Evolutionary conservation across 495 filamentous ascomycete genomes (phyloP).

Genomic region (Staphylotrichum tortipilum): DNA sequence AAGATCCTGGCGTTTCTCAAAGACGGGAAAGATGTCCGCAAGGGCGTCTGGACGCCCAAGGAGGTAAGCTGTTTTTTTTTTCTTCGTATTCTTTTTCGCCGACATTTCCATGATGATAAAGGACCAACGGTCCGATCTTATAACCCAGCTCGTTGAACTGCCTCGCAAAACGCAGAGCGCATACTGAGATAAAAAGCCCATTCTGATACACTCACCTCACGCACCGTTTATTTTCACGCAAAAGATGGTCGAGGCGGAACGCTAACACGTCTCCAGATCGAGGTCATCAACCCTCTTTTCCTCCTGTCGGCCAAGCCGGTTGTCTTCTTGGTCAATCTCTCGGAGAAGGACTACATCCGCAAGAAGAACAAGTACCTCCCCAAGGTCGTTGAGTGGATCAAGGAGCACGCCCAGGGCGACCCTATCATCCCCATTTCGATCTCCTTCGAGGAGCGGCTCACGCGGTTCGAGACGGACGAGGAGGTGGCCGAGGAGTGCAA

Average conservation of each 20-base stretch:
- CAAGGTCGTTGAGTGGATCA: conserved; percentile 89
- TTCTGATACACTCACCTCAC: conserved; percentile 32
- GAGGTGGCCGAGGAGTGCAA: conserved; percentile 84
- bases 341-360: conserved; percentile 93
- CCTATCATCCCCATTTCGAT: conserved; percentile 90
- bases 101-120: conserved; percentile 99
- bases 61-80: conserved; percentile 61
- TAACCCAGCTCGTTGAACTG: conserved; percentile 99
- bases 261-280: conserved; percentile 56
- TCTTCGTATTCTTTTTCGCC: too few species aligned
- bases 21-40: conserved; percentile 83
- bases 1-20: conserved; percentile 75
- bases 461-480: conserved; percentile 64
- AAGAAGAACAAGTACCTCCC: conserved; percentile 99
- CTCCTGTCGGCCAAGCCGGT: conserved; percentile 95
- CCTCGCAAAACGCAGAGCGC: conserved; percentile 60
- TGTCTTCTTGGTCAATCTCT: conserved; percentile 94
- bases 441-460: conserved; percentile 84
- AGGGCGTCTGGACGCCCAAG: conserved; percentile 82
- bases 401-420: conserved; percentile 76
- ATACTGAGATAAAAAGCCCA: conserved; percentile 68
- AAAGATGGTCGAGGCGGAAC: conserved; percentile 17
- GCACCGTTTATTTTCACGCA: conserved; percentile 26
- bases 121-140: conserved; percentile 87
- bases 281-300: conserved; percentile 93